phyloP scores from a whole-genome alignment of 2,329 filamentous ascomycete genomes.

The Fusarium palustre region DNA sequence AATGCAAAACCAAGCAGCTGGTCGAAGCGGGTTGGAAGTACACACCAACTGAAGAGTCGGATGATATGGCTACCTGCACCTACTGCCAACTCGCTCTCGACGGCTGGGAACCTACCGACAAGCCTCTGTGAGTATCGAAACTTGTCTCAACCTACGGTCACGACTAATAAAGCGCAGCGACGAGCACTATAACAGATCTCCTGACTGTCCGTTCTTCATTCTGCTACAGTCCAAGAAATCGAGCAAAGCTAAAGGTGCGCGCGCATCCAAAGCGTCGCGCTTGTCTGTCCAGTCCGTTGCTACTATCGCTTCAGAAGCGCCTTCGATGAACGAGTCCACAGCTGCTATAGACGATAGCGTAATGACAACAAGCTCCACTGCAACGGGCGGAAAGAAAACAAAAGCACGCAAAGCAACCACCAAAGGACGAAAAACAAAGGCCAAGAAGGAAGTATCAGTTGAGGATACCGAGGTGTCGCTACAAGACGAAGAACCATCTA shows the following conservation, averaged over 20 bases:
- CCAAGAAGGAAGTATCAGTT: constrained; percentile 65
- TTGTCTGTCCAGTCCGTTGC: constrained; percentile 69
- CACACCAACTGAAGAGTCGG: constrained; percentile 82
- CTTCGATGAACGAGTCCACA: constrained; percentile 61
- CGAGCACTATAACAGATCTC: constrained; percentile 84
- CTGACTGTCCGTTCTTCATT: constrained; percentile 84
- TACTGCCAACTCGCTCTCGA: constrained; percentile 93
- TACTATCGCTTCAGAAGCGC: constrained; percentile 62
- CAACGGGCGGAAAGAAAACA: constrained; percentile 68
- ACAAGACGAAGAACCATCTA: constrained; percentile 46
- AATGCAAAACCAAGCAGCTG: constrained; percentile 90
- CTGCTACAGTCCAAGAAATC: constrained; percentile 72
- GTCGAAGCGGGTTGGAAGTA: constrained; percentile 95
- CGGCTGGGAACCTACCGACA: constrained; percentile 93
- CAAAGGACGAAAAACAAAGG: constrained; percentile 50
- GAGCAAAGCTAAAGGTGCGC: constrained; percentile 63
- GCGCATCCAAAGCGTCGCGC: constrained; percentile 77
- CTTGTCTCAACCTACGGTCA: background rate
- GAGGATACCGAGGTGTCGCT: constrained; percentile 55
- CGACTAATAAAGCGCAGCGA: constrained; percentile 65
- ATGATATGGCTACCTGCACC: constrained; percentile 90
- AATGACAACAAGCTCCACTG: constrained; percentile 69
- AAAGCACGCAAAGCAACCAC: constrained; percentile 64
- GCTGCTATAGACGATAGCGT: constrained; percentile 69
- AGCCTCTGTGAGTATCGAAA: constrained; percentile 76